Conservation (phyloP, 2,329 filamentous ascomycete genomes). For the Pyrenophora seminiperda region DNA sequence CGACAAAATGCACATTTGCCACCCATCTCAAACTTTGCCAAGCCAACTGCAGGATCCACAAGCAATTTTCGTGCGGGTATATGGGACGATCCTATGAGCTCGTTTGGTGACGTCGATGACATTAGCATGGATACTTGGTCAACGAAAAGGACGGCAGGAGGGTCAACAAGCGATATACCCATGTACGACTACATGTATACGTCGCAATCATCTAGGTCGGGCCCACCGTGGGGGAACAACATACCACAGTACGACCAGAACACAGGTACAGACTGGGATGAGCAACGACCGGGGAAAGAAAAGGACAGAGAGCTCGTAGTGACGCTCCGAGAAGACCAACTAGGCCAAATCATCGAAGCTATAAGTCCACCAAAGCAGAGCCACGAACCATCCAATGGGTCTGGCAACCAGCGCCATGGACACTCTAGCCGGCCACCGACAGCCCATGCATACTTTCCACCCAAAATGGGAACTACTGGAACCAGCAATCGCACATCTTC, state of each 20-base stretch:
- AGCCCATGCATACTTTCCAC: constrained; percentile 15
- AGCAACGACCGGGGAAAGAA: constrained; percentile 11
- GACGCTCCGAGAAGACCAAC: constrained; percentile 36
- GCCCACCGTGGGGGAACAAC: constrained; percentile 17
- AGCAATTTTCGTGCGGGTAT: constrained; percentile 2
- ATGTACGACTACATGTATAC: constrained; percentile 26
- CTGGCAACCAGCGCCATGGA: constrained; percentile 1
- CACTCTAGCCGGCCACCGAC: constrained; percentile 8
- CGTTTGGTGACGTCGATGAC: constrained; percentile 20
- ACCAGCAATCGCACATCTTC: constrained; percentile 28
- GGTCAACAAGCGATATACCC: constrained; percentile 19
- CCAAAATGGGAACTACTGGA: constrained; percentile 23
- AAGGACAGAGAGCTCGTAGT: constrained; percentile 27
- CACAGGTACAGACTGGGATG: constrained; percentile 2
- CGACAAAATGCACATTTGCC: constrained; percentile 25
- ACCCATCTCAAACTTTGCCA: constrained; percentile 22
- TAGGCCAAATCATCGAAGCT: constrained; percentile 33
- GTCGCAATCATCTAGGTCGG: constrained; percentile 8
- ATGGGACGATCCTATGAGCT: constrained; percentile 24
- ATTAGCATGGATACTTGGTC: constrained; percentile 31
- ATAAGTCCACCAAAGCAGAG: constrained; percentile 61
- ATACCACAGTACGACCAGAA: constrained; percentile 7
- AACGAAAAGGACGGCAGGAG: constrained; percentile 19
- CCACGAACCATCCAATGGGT: constrained; percentile 46
- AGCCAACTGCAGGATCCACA: constrained; percentile 11